Evolutionary conservation across 2,329 filamentous ascomycete genomes (phyloP).

Genomic region (Xylariaceae sp.): DNA sequence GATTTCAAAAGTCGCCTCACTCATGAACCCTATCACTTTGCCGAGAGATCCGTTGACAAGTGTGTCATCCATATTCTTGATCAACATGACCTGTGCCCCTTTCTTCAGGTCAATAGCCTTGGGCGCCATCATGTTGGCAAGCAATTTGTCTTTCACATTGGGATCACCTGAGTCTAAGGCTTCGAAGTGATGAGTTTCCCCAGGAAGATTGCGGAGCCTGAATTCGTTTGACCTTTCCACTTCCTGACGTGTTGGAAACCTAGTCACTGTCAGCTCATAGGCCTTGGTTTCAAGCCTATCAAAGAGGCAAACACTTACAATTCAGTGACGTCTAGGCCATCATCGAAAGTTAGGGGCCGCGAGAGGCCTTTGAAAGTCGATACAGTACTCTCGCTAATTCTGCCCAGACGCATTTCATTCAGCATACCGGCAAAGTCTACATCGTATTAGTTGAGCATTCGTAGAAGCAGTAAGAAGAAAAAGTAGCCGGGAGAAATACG

Average conservation of each 20-base stretch:
- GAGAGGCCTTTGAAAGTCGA: constrained; percentile 69
- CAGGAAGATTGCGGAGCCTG: constrained; percentile 68
- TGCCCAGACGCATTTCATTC: constrained; percentile 94
- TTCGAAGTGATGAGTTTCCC: constrained; percentile 64
- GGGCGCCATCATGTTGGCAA: constrained; percentile 92
- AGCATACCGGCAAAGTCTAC: constrained; percentile 86
- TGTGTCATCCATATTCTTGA: constrained; percentile 94
- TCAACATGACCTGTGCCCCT: constrained; percentile 97
- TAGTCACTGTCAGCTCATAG: constrained; percentile 21
- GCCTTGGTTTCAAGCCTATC: background rate
- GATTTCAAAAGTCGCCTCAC: constrained; percentile 35
- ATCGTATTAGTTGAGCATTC: constrained; percentile 13
- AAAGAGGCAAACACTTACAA: constrained; percentile 43
- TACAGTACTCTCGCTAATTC: constrained; percentile 71
- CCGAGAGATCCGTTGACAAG: constrained; percentile 94
- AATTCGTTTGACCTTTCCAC: constrained; percentile 81
- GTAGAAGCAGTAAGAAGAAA: background rate
- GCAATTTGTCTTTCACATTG: constrained; percentile 66
- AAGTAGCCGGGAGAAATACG: constrained; percentile 14
- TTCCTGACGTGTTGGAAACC: constrained; percentile 83
- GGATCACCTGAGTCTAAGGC: constrained; percentile 73
- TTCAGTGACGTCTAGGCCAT: constrained; percentile 79
- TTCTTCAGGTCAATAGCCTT: constrained; percentile 76
- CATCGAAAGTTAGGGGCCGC: constrained; percentile 66
- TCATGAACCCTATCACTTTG: constrained; percentile 76